Evolutionary conservation across 1,139 yeast species (phyloP), one percentile per base, ranked within the genome.

Genomic region (Candida glucosophila): DNA sequence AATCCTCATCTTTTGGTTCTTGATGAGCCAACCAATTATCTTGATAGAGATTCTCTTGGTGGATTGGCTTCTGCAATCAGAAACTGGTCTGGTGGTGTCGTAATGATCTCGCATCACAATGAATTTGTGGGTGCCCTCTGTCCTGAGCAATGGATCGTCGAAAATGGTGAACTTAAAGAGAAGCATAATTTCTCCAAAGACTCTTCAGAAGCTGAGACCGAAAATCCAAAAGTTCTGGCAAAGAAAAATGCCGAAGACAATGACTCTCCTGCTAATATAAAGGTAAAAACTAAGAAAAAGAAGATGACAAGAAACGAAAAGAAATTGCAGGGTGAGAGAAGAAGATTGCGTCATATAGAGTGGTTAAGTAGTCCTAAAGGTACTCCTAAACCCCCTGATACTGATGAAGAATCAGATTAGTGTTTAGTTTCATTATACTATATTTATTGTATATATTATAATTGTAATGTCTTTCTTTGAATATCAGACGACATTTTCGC

Each of bases 101-200:
- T 88, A 34, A 85, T 90, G 95, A 90, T 90, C 62, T 86, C 97
- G 34, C 98, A 90, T 65, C 88, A 88, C 65, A 81, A 78, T 47
- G 98, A 90, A 56, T 90, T 90, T 44, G 96, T 88, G 23, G 95
- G 96, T 31, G 97, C 98, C 3, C 62, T 90, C 43, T 88, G 97
- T 55, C 97, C 97, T 22, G 98, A 90, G 60, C 96, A 88, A 58
- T 90, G 98, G 98, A 76, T 81, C 43, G 94, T 90, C 31, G 94
- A 85, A 52, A 81, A 88, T 46, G 98, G 98, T 50, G 70, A 71
- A 36, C 78, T 90, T 58, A 78, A 81, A 15, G 86, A 80, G 44
- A 83, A 78, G 63, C 94, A 94, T 34, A 71, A 71, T 34, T 73
- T 76, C 18, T 79, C 73, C 23, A 78, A 88, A 33, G 94, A 85